Percentiles rank a stretch among this genome's conserved stretches.
These are phyloP conservation scores for Gamarada debralockiae DNA, from an alignment of 495 filamentous ascomycete genomes.

Conservation along the genomic window DNA sequence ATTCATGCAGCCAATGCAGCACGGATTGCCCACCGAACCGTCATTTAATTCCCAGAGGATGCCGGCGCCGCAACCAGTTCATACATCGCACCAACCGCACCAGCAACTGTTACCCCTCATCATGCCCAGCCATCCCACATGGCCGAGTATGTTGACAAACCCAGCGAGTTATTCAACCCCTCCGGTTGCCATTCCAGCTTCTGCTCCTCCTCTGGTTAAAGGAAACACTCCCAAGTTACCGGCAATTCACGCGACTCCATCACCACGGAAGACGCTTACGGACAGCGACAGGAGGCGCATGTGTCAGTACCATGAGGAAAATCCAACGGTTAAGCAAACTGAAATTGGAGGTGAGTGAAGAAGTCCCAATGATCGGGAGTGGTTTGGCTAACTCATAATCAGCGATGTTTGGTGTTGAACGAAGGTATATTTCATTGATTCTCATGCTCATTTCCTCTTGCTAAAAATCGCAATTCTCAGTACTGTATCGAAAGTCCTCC, in stretches of 20 bases:
- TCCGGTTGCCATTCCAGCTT: conserved; percentile 49
- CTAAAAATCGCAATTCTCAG: conserved; percentile 44
- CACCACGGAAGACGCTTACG: conserved; percentile 77
- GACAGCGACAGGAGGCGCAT: conserved; percentile 88
- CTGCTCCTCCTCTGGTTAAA: conserved; percentile 46
- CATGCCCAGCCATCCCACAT: conserved; percentile 58
- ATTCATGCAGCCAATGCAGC: conserved; percentile 24
- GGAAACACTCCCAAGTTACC: conserved; percentile 34
- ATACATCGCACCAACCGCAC: conserved; percentile 15
- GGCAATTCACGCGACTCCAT: conserved; percentile 39
- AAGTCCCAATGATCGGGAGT: background rate
- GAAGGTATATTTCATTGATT: conserved; percentile 64
- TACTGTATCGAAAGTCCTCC: conserved; percentile 96
- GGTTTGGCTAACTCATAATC: conserved; percentile 19
- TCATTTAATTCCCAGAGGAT: conserved; percentile 21
- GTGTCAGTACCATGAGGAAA: conserved; percentile 93
- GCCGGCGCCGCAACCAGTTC: conserved; percentile 15
- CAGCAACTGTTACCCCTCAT: conserved; percentile 55
- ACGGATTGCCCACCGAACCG: conserved; percentile 19
- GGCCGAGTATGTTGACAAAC: conserved; percentile 69
- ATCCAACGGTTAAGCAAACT: conserved; percentile 93
- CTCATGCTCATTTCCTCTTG: background rate
- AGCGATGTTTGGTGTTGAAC: conserved; percentile 95
- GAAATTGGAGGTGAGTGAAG: conserved; percentile 81
- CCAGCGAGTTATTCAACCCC: conserved; percentile 48